Percentiles rank a stretch among this genome's conserved stretches.
Conservation (phyloP, 2,329 filamentous ascomycete species). For the Cadophora sp. region DNA sequence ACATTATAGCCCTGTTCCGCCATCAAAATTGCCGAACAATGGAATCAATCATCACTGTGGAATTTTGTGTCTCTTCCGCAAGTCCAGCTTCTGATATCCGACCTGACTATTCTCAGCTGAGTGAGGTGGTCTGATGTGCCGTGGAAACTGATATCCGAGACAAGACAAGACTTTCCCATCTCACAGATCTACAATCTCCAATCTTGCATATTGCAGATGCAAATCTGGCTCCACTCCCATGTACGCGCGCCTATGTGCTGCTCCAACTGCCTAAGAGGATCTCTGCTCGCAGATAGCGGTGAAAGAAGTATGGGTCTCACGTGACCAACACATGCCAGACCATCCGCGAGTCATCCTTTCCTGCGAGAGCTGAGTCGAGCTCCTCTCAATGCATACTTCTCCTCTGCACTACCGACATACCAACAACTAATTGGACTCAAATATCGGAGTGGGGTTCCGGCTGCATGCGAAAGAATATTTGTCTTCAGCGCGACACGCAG, state of each 20-base stretch:
- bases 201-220: constrained; percentile 5
- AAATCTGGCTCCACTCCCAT: not conserved
- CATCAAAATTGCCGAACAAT: constrained; percentile 4
- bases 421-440: not conserved
- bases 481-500: not conserved
- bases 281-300: not conserved
- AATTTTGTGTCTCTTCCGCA: not conserved
- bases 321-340: constrained; percentile 3
- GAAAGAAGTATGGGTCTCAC: not conserved
- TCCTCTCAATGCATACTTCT: not conserved
- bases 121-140: not conserved
- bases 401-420: not conserved
- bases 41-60: not conserved
- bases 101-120: constrained; percentile 3
- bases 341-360: not conserved
- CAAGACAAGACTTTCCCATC: not conserved
- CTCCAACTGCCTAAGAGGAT: not conserved
- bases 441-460: not conserved
- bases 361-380: not conserved
- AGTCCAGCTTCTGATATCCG: not conserved
- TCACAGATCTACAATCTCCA: not conserved
- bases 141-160: not conserved
- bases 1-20: not conserved
- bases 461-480: not conserved
- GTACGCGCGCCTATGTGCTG: not conserved